Conservation (phyloP, 2,329 filamentous ascomycete genomes). For the Stylonectria norvegica region DNA sequence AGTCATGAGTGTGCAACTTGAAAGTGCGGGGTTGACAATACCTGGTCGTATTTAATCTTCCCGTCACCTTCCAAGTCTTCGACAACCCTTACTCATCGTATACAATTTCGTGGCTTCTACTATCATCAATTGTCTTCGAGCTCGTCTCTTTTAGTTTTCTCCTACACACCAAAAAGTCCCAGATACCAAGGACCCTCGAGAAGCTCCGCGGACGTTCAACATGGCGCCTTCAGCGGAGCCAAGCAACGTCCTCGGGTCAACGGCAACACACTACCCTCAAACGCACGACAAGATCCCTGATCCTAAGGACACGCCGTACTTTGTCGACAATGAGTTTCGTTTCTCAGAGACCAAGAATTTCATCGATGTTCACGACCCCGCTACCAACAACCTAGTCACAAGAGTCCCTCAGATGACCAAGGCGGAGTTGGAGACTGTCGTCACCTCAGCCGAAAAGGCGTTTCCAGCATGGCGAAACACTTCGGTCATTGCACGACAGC, state of each 20-base stretch:
- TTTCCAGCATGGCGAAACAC: conserved; percentile 66
- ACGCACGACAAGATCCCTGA: conserved; percentile 22
- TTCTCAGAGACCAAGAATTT: conserved; percentile 60
- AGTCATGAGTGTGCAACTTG: no score
- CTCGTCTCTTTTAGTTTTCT: no score
- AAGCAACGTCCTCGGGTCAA: background rate
- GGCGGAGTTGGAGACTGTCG: conserved; percentile 63
- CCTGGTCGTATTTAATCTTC: no score
- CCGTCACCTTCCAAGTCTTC: no score
- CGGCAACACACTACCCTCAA: conserved; percentile 13
- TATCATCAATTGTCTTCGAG: no score
- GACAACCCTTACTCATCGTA: no score
- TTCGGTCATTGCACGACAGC: conserved; percentile 64
- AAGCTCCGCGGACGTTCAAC: no score
- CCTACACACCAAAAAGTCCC: no score
- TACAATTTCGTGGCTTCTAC: no score
- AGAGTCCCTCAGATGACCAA: conserved; percentile 73
- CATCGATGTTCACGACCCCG: conserved; percentile 72
- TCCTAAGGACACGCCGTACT: conserved; percentile 62
- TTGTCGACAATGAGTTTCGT: conserved; percentile 69
- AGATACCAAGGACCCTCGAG: no score
- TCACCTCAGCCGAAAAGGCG: conserved; percentile 66
- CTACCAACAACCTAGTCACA: conserved; percentile 75
- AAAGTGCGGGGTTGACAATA: no score
- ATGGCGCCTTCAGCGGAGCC: no score